Conservation (phyloP, 371 early-diverging fungal genomes). For the Mortierella sp. region DNA sequence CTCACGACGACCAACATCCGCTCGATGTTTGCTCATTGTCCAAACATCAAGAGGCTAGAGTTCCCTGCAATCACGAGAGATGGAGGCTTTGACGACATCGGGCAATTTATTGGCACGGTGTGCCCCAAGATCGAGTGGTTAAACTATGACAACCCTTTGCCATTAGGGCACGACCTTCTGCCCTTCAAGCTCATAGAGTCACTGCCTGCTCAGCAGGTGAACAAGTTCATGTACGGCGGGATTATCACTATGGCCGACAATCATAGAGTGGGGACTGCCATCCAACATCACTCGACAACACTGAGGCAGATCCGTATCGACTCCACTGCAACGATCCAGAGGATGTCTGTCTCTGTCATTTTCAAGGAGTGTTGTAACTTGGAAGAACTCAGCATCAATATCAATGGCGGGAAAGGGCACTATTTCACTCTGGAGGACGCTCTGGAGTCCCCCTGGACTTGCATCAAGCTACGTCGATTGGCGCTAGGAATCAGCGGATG, state of each 20-base stretch:
- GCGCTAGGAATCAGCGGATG: neutral
- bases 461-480: neutral
- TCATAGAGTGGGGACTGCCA: neutral
- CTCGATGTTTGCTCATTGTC: neutral
- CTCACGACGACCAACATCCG: neutral
- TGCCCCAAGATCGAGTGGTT: neutral
- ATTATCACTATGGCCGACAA: neutral
- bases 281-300: neutral
- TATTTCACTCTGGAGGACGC: neutral
- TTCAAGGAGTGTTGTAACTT: neutral
- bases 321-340: neutral
- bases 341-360: neutral
- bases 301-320: neutral
- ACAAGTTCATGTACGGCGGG: neutral
- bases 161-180: no score
- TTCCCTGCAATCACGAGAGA: neutral
- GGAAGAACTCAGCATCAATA: neutral
- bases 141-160: no score
- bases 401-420: neutral
- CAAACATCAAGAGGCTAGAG: neutral
- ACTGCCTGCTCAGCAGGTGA: neutral
- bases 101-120: neutral
- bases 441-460: neutral
- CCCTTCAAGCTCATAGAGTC: neutral
- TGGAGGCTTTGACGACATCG: neutral